Conservation (phyloP, 306 rosid species). For the Ammopiptanthus mongolicus region DNA sequence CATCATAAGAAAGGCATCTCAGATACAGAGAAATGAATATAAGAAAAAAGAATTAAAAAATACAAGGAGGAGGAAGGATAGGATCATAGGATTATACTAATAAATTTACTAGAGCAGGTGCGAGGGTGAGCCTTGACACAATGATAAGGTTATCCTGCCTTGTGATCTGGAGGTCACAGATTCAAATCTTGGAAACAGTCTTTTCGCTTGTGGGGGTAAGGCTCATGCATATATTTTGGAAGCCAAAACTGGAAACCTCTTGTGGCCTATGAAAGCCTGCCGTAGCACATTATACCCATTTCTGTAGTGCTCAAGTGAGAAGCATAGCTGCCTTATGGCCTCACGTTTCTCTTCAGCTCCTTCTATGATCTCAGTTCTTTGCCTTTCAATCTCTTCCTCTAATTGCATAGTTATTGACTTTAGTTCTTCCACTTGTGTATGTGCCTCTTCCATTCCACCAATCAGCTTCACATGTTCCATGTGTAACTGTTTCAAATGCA, state of each 20-base stretch:
- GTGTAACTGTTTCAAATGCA: conserved; percentile 30
- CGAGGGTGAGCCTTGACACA: no score
- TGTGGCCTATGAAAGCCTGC: conserved; percentile 42
- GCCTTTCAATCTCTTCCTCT: conserved; percentile 67
- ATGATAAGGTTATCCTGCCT: no score
- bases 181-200: no score
- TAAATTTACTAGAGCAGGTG: conserved; percentile 4
- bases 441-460: conserved; percentile 30
- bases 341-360: conserved; percentile 89
- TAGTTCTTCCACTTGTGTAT: conserved; percentile 40
- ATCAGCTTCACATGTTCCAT: conserved; percentile 36
- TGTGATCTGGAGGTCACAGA: no score
- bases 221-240: conserved; percentile 11
- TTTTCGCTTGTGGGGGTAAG: no score
- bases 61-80: neutral
- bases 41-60: neutral
- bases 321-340: conserved; percentile 86
- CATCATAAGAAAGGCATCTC: conserved; percentile 2
- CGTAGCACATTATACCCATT: conserved; percentile 45
- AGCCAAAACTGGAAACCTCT: conserved; percentile 43
- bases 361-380: conserved; percentile 45
- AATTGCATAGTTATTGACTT: conserved; percentile 35
- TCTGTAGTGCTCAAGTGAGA: conserved; percentile 80
- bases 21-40: neutral
- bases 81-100: neutral